Evolutionary conservation across 2,329 filamentous ascomycete genomes (phyloP), one percentile per base, ranked within the genome.

Genomic region (Aspergillus luchuensis): DNA sequence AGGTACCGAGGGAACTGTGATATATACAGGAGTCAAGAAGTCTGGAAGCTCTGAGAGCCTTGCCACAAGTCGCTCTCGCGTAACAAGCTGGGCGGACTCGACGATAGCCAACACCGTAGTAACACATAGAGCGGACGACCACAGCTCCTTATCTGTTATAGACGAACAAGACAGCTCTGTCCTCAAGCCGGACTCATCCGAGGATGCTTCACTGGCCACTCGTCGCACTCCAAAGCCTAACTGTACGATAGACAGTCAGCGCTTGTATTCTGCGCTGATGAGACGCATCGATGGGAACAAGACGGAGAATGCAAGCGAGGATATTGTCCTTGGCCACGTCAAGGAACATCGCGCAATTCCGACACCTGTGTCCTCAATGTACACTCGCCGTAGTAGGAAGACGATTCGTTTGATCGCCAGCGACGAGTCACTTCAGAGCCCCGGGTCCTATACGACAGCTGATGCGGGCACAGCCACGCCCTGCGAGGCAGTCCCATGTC

Each of bases 11-110:
- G 47, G 8, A 3, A 38, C 55, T 7, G 61, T 60, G 55, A 59
- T 60, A 17, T 55, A 67, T 38, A 67, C 60, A 25, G 67, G 67
- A 5, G 57, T 75, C 25, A 63, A 64, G 15, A 65, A 58, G 23
- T 69, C 66, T 47, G 71, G 64, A 55, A 77, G 72, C 59, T 69
- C 66, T 19, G 72, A 73, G 39, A 79, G 74, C 50, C 57, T 74
- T 30, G 70, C 67, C 45, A 76, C 73, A 3, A 73, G 71, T 8
- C 69, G 68, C 33, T 81, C 80, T 33, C 77, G 80, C 28, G 78
- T 80, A n/a, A 81, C 79, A 13, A 82, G 80, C 64, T 81, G 80
- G 80, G 76, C 80, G 38, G 73, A 81, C 62, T 81, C 80, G 3
- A 81, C 76, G 2, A 72, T 71, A n/a, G 71, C 72, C 48, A 77